Evolutionary conservation across 1,284 basidiomycete genomes (phyloP).

Genomic region (Caloboletus firmus): DNA sequence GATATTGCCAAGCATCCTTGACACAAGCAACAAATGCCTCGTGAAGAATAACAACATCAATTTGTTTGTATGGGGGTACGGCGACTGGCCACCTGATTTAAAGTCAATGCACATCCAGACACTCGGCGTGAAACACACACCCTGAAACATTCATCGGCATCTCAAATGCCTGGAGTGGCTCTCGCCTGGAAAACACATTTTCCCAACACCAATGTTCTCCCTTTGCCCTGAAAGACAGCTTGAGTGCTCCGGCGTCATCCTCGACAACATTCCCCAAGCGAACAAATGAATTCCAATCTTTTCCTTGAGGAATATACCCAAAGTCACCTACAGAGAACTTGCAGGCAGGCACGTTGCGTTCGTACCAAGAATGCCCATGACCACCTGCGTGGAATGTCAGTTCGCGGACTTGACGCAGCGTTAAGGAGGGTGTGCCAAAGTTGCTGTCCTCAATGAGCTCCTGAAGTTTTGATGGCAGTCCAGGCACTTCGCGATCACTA

Average conservation of each 20-base stretch:
- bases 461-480: slow-evolving; percentile 33
- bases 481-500: slow-evolving; percentile 29
- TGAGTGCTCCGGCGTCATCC: slow-evolving; percentile 24
- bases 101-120: slow-evolving; percentile 1
- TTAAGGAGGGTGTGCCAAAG: slow-evolving; percentile 31
- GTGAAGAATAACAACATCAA: slow-evolving; percentile 42
- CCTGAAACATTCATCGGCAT: slow-evolving; percentile 39
- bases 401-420: slow-evolving; percentile 42
- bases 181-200: slow-evolving; percentile 26
- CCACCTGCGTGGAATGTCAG: slow-evolving; percentile 37
- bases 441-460: slow-evolving; percentile 37
- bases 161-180: slow-evolving; percentile 33
- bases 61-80: slow-evolving; percentile 38
- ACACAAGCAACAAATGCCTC: slow-evolving; percentile 32
- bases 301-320: slow-evolving; percentile 43
- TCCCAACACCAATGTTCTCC: slow-evolving; percentile 42
- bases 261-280: slow-evolving; percentile 42
- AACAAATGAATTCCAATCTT: slow-evolving; percentile 41
- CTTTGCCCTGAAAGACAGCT: slow-evolving; percentile 18
- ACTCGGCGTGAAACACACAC: slow-evolving; percentile 30
- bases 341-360: slow-evolving; percentile 40
- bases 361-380: slow-evolving; percentile 46
- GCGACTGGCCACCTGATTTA: slow-evolving; percentile 46
- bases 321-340: slow-evolving; percentile 47
- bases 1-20: slow-evolving; percentile 45